Conservation (phyloP, 2,329 filamentous ascomycete species). For the Exophiala calicioides region DNA sequence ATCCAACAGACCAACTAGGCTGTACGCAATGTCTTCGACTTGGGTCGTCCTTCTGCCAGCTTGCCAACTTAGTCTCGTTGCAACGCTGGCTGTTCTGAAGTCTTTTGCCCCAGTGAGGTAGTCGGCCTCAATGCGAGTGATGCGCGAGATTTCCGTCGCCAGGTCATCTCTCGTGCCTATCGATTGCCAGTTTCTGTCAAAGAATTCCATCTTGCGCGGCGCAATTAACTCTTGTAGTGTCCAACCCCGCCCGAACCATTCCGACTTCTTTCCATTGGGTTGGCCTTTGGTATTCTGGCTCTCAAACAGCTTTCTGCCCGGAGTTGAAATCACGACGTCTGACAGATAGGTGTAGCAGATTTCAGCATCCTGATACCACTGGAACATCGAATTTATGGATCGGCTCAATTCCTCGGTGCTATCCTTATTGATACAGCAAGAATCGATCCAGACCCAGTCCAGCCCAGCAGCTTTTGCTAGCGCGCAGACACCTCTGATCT, state of each 20-base stretch:
- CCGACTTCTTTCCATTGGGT: not conserved
- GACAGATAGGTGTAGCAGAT: conserved; percentile 30
- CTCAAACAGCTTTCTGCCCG: not conserved
- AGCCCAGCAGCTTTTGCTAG: not conserved
- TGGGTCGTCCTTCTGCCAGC: not conserved
- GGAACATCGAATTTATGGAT: conserved; percentile 31
- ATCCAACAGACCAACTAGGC: not conserved
- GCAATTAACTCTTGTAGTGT: too few species aligned
- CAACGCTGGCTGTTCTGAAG: not conserved
- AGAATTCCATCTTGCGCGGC: too few species aligned
- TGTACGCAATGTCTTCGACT: not conserved
- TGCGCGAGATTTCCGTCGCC: too few species aligned
- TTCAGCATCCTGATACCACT: conserved; percentile 25
- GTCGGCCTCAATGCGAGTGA: too few species aligned
- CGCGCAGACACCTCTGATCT: not conserved
- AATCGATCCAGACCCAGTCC: conserved; percentile 10
- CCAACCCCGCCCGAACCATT: too few species aligned
- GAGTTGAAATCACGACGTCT: conserved; percentile 21
- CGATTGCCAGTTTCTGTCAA: too few species aligned
- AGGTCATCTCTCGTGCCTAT: too few species aligned
- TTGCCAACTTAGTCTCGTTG: not conserved
- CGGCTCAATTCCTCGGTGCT: conserved; percentile 27
- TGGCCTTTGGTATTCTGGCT: not conserved
- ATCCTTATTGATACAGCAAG: conserved; percentile 30
- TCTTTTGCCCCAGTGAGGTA: not conserved